Conservation (phyloP, 208 protist genomes). For the Trypanosoma avium region DNA sequence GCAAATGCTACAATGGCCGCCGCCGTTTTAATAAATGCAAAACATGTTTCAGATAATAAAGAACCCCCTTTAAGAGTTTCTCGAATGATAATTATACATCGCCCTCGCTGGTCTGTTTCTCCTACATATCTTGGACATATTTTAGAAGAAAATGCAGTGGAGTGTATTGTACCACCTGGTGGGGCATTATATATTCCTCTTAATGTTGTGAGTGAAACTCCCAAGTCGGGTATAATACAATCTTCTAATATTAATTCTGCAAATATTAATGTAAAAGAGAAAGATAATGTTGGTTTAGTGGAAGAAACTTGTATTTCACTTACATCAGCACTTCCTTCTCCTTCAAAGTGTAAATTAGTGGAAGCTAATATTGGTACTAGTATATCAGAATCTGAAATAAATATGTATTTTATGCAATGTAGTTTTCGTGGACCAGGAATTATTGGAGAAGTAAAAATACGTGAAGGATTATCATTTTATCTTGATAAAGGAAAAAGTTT, state of each 20-base stretch:
- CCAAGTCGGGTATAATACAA: too few relatives aligned
- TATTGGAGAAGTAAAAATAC: constrained; percentile 30
- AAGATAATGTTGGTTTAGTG: constrained; percentile 13
- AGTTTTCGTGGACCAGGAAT: constrained; percentile 53
- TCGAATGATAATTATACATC: constrained; percentile 55
- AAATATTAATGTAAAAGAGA: not conserved
- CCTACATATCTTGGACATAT: constrained; percentile 30
- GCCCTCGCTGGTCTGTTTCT: constrained; percentile 49
- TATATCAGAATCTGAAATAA: constrained; percentile 34
- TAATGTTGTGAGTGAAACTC: constrained; percentile 33
- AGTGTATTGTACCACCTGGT: constrained; percentile 42
- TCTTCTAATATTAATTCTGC: not conserved
- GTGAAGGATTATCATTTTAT: constrained; percentile 59
- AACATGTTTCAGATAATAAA: constrained; percentile 28
- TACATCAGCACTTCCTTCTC: constrained; percentile 24
- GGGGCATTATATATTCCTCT: constrained; percentile 58
- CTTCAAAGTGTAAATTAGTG: constrained; percentile 20
- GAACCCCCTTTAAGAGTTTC: constrained; percentile 43
- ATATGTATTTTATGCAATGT: constrained; percentile 63
- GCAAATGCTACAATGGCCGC: constrained; percentile 40
- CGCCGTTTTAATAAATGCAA: constrained; percentile 54
- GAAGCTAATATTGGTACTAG: constrained; percentile 31
- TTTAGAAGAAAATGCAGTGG: constrained; percentile 34
- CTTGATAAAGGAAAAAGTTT: constrained; percentile 51
- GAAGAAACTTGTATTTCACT: constrained; percentile 60